Evolutionary conservation across 352 stramenopile species (phyloP), one percentile per base, ranked within the genome.

Genomic region (Pythium vanterpoolii): DNA sequence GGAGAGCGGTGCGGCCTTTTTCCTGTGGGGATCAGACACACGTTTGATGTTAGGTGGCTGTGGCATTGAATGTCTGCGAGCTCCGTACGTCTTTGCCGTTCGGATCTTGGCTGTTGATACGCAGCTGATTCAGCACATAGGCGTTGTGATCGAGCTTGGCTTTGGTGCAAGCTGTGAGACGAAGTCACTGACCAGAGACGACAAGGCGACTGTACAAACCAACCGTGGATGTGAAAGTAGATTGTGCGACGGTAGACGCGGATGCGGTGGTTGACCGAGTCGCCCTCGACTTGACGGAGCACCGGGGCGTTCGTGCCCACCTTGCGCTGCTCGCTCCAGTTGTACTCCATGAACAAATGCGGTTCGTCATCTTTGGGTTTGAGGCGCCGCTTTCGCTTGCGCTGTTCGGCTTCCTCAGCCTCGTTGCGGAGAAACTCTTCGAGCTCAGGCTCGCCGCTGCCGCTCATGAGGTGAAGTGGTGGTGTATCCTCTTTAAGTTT

Each of bases 191-290:
- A n/a, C n/a, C n/a, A n/a, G n/a, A n/a, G n/a, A 8, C 13, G 52
- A 38, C 8, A 40, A 36, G 4, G 24, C n/a, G 0, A 4, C 3
- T 46, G 47, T 10, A n/a, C 19, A 42, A 11, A 21, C 1, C 34
- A 26, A 88, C 83, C 67, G 40, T 91, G 80, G 53, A 93, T 89
- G 52, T 90, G 83, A 56, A 93, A 93, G 59, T 83, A 83, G 28
- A 90, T 84, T 24, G 83, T 87, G 51, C 79, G 72, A 1, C 79
- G 73, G 47, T 90, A 93, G 13, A 85, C 62, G 23, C 73, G 74
- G 43, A 93, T 69, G 11, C 83, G 74, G 34, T 90, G 77, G 53
- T 71, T 76, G 57, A 90, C 63, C 0, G 78, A 89, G 55, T 93
- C 79, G 43, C 81, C 79, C 55, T 90, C 79, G 21, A 88, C 74